Base-by-base conservation (phyloP, 129 eudicot species). In the Chrysanthemum lavandulifolium region DNA sequence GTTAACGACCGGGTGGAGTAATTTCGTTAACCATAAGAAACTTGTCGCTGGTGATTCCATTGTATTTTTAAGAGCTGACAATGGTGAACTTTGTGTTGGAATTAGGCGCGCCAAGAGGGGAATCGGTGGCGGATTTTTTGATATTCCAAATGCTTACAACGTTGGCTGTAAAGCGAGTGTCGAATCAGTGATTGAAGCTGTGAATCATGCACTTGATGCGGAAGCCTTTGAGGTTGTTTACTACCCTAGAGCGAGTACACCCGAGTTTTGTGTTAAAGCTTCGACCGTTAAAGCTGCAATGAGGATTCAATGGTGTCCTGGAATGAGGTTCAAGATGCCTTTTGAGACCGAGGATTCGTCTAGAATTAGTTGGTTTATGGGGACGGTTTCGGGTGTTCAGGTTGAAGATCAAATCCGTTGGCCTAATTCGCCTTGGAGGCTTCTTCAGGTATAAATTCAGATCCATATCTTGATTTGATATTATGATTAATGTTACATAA, bases 381-480 rank as follows among this genome's bases (percentile, higher is more conserved):
- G 98, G 6, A 89, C 97, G 0, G 73, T 93, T 59, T 89, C 95
- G 9, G 78, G 80, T 14, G 92, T 84, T 82, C 92, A 87, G 21
- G 96, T 87, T 0, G 87, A 81, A 12, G 96, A 93, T 64, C 91
- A 88, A 11, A 31, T 82, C 21, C 90, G 40, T 64, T 93, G 98
- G 98, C 91, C 98, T 73, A 84, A 82, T 71, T 93, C 98, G 7
- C 98, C 96, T 15, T 90, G 98, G 98, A 70, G 96, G 54, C 96
- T 93, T 78, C 96, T 93, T 49, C 96, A 90, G 96, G 98, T 92
- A 82, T 73, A 14, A 15, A 9, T 29, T 0, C 9, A 2, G 40
- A 8, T 14, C 12, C 8, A 40, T 52, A 54, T 64, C 55, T 43
- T 75, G 19, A 29, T 65, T 21, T 43, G 10, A n/a, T 71, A 62